phyloP scores from a whole-genome alignment of 805 yeast species.

The Ogataea pini region DNA sequence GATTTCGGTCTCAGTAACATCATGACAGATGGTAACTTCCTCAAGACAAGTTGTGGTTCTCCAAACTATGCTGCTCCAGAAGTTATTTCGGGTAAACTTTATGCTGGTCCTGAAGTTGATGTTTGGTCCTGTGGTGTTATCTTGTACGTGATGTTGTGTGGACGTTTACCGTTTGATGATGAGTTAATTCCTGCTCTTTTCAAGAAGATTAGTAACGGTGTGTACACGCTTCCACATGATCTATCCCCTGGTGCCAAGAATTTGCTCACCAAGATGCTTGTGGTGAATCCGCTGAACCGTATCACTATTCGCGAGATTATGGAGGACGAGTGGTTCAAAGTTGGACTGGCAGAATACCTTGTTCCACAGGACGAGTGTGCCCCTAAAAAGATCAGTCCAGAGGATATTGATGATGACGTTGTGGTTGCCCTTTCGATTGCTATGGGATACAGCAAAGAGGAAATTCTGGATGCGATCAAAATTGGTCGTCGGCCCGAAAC shows the following conservation, averaged over 20 bases:
- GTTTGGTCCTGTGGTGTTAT: slow-evolving; percentile 98
- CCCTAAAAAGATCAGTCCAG: slow-evolving; percentile 32
- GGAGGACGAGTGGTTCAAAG: slow-evolving; percentile 92
- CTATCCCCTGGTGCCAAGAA: slow-evolving; percentile 83
- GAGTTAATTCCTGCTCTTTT: slow-evolving; percentile 93
- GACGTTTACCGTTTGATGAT: slow-evolving; percentile 93
- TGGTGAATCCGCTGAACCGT: slow-evolving; percentile 91
- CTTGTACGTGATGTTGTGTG: slow-evolving; percentile 92
- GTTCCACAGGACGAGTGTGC: slow-evolving; percentile 54
- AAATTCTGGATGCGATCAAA: slow-evolving; percentile 66
- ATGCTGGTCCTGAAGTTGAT: slow-evolving; percentile 98
- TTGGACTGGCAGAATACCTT: slow-evolving; percentile 76
- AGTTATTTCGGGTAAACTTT: slow-evolving; percentile 89
- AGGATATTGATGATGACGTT: slow-evolving; percentile 70
- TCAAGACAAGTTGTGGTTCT: slow-evolving; percentile 93
- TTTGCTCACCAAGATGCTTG: slow-evolving; percentile 83
- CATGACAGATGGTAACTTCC: slow-evolving; percentile 96
- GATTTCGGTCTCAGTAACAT: slow-evolving; percentile 94
- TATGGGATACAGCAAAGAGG: slow-evolving; percentile 88
- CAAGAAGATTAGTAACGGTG: slow-evolving; percentile 90
- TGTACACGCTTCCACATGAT: slow-evolving; percentile 85
- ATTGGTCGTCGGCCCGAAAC: slow-evolving; percentile 45
- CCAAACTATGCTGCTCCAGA: slow-evolving; percentile 99
- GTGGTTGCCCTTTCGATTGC: slow-evolving; percentile 73
- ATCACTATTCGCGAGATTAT: slow-evolving; percentile 89